A percentile compares a stretch with the other conserved stretches of the same genome.
Conservation (phyloP, 805 yeast genomes). For the Lachancea kluyveri region DNA sequence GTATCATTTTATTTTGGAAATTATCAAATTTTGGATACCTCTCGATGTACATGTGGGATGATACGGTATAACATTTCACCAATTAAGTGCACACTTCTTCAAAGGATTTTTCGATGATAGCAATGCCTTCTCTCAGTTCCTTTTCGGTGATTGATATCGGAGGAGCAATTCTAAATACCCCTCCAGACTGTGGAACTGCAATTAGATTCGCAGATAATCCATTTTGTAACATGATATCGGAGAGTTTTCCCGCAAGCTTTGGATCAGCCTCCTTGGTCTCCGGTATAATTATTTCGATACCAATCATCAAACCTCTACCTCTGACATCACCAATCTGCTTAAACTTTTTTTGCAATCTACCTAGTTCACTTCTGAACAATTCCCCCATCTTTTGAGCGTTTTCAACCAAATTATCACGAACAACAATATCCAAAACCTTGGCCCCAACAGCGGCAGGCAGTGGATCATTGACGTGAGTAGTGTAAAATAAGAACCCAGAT, state of each 20-base stretch:
- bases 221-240: constrained; percentile 13
- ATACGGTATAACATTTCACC: no score
- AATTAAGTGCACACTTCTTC: constrained; percentile 4
- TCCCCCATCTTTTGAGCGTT: constrained; percentile 25
- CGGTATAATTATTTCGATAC: constrained; percentile 17
- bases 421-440: constrained; percentile 27
- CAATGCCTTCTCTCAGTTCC: constrained; percentile 17
- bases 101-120: constrained; percentile 15
- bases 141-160: constrained; percentile 22
- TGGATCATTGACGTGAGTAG: constrained; percentile 29
- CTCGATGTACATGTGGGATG: no score
- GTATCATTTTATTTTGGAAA: no score
- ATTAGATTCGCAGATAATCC: constrained; percentile 27
- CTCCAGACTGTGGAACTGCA: constrained; percentile 20
- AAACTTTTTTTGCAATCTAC: constrained; percentile 8
- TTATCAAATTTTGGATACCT: no score
- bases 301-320: constrained; percentile 20
- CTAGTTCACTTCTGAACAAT: constrained; percentile 20
- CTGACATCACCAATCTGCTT: constrained; percentile 18
- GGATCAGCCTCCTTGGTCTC: constrained; percentile 14
- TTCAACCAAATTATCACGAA: constrained; percentile 21
- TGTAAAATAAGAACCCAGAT: constrained; percentile 22
- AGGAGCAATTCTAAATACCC: constrained; percentile 24
- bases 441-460: constrained; percentile 28
- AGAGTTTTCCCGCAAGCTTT: constrained; percentile 9